phyloP scores from a whole-genome alignment of 2,329 filamentous ascomycete genomes.

The Mycogone perniciosa region DNA sequence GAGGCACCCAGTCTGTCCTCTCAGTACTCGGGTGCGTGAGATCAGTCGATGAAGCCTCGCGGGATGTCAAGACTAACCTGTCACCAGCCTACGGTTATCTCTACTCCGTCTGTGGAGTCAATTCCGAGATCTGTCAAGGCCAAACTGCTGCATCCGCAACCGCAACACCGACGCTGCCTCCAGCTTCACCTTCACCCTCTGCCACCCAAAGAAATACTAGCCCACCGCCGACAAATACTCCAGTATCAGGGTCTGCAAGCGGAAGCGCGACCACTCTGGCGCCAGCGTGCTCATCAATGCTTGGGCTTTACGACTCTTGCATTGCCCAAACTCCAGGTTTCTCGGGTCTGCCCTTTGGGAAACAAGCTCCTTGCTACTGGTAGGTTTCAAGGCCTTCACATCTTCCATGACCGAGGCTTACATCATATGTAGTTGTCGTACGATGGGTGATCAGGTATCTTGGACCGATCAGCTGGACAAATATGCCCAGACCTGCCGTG shows the following conservation, averaged over 20 bases:
- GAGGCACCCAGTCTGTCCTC: conserved; percentile 18
- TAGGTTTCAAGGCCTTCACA: conserved; percentile 13
- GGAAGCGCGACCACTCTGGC: conserved; percentile 13
- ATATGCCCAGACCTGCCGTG: conserved; percentile 24
- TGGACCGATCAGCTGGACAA: conserved; percentile 28
- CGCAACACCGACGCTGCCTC: background rate
- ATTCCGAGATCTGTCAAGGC: background rate
- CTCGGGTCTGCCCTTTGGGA: conserved; percentile 18
- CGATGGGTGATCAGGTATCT: conserved; percentile 12
- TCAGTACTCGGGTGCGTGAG: conserved; percentile 21
- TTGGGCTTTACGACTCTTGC: conserved; percentile 23
- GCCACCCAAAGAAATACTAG: conserved; percentile 2
- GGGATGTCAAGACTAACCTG: background rate
- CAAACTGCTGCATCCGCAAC: background rate
- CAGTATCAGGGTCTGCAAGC: background rate
- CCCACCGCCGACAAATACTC: background rate
- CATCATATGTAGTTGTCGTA: conserved; percentile 18
- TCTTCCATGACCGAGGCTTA: conserved; percentile 11
- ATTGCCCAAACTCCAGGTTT: conserved; percentile 20
- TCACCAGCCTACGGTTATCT: conserved; percentile 21
- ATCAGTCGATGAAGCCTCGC: background rate
- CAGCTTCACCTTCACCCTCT: background rate
- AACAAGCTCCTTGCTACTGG: conserved; percentile 30
- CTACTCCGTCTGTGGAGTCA: conserved; percentile 19
- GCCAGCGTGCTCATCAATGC: conserved; percentile 22